Percentiles rank a stretch among this genome's conserved stretches.
These are phyloP conservation scores for Aquilaria malaccensis DNA, from an alignment of 345 rosid species.

Conservation along the genomic window DNA sequence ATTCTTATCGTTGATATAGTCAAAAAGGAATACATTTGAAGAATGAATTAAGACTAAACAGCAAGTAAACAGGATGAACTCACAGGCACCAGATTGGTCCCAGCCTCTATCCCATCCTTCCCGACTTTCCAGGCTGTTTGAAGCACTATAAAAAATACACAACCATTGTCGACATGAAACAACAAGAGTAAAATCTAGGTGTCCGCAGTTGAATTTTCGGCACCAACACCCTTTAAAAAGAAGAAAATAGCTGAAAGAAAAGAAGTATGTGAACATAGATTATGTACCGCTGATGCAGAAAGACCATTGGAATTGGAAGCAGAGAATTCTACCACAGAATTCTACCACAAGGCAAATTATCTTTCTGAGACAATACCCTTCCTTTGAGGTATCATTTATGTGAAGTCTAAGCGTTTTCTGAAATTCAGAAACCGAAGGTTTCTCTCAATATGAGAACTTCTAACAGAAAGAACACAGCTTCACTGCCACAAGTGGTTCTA, in stretches of 20 bases:
- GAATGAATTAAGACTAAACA: not conserved
- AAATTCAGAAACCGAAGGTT: no score
- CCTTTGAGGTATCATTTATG: no score
- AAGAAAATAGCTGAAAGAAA: conserved; percentile 2
- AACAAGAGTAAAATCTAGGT: not conserved
- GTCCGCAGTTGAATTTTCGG: not conserved
- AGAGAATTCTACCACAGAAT: not conserved
- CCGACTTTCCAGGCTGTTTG: conserved; percentile 80
- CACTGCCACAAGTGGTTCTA: no score
- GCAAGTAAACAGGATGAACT: conserved; percentile 25
- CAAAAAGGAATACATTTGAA: not conserved
- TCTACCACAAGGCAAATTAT: not conserved
- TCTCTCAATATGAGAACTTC: no score
- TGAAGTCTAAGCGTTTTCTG: no score
- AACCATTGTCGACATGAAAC: conserved; percentile 5
- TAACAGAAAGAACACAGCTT: no score
- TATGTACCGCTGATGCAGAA: not conserved
- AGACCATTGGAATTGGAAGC: not conserved
- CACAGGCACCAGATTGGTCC: conserved; percentile 81
- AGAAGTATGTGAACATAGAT: not conserved
- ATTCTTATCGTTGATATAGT: no score
- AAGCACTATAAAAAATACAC: conserved; percentile 33
- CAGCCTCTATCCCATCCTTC: conserved; percentile 80
- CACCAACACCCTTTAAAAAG: not conserved
- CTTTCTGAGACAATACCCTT: no score